phyloP scores from a whole-genome alignment of 352 stramenopile species.

The Blastocystis sp. region DNA sequence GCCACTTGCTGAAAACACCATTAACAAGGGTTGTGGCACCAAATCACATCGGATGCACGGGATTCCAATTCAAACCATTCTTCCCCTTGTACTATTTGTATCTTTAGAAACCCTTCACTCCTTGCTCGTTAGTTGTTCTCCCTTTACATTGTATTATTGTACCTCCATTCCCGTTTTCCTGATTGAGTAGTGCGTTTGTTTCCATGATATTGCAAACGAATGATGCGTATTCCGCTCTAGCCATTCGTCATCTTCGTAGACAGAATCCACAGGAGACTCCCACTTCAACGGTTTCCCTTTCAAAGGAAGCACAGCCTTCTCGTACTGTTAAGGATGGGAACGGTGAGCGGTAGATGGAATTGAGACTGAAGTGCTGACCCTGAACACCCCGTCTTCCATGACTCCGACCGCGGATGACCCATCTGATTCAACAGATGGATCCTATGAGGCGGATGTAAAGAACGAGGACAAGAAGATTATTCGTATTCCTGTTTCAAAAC shows the following conservation, averaged over 20 bases:
- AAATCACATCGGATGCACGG: too few relatives aligned
- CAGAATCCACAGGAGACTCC: not conserved
- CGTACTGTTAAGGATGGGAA: too few relatives aligned
- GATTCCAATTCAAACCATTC: too few relatives aligned
- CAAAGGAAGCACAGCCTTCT: not conserved
- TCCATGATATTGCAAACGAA: not conserved
- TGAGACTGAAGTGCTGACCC: slow-evolving; percentile 18
- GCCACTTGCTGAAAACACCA: too few relatives aligned
- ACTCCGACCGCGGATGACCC: not conserved
- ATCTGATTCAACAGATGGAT: slow-evolving; percentile 52
- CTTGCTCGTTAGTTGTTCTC: not conserved
- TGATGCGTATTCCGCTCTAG: not conserved
- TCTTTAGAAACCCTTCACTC: not conserved
- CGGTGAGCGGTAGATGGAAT: not conserved
- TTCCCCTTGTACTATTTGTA: too few relatives aligned
- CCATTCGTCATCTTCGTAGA: not conserved
- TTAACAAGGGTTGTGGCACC: too few relatives aligned
- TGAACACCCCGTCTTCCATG: not conserved
- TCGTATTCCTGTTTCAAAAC: not conserved
- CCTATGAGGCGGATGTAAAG: not conserved
- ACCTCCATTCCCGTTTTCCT: not conserved
- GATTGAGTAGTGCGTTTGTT: not conserved
- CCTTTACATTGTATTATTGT: not conserved
- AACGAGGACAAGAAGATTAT: not conserved
- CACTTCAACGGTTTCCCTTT: not conserved